phyloP scores from a whole-genome alignment of 495 filamentous ascomycete species.

The Daldinia vernicosa region DNA sequence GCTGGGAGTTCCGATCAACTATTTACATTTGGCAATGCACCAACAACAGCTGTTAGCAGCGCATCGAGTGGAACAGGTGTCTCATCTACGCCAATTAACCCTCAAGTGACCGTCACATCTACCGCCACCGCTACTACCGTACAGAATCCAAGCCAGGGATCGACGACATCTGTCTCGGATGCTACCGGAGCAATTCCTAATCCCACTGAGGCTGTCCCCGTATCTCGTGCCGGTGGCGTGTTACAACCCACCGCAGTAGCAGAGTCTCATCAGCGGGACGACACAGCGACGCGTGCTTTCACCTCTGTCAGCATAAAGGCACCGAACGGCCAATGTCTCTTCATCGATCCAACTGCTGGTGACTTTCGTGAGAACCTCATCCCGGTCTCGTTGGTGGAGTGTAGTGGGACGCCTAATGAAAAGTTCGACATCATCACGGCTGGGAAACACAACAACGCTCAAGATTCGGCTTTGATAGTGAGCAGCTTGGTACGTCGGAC shows the following conservation, averaged over 20 bases:
- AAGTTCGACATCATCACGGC: conserved; percentile 64
- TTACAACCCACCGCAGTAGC: conserved; percentile 60
- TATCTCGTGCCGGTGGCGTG: conserved; percentile 59
- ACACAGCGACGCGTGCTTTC: conserved; percentile 59
- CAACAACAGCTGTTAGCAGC: conserved; percentile 21
- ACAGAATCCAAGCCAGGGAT: conserved; percentile 8
- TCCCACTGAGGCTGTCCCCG: conserved; percentile 58
- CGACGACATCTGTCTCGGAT: conserved; percentile 12
- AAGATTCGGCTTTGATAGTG: conserved; percentile 55
- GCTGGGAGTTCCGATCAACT: conserved; percentile 53
- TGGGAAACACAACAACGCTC: conserved; percentile 58
- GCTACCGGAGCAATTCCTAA: conserved; percentile 48
- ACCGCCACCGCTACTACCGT: conserved; percentile 19
- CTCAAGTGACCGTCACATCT: conserved; percentile 5
- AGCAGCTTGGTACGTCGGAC: conserved; percentile 52
- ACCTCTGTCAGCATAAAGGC: conserved; percentile 56
- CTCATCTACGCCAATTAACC: conserved; percentile 1
- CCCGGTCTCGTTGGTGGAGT: conserved; percentile 56
- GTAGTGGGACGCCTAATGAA: conserved; percentile 58
- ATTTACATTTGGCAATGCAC: conserved; percentile 56
- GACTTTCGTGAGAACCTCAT: conserved; percentile 66
- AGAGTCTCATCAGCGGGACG: conserved; percentile 56
- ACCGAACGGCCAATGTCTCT: conserved; percentile 61
- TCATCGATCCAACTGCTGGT: conserved; percentile 62
- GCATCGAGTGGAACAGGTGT: conserved; percentile 4